phyloP scores from a whole-genome alignment of 2,329 filamentous ascomycete species.

The Bipolaris sorokiniana region DNA sequence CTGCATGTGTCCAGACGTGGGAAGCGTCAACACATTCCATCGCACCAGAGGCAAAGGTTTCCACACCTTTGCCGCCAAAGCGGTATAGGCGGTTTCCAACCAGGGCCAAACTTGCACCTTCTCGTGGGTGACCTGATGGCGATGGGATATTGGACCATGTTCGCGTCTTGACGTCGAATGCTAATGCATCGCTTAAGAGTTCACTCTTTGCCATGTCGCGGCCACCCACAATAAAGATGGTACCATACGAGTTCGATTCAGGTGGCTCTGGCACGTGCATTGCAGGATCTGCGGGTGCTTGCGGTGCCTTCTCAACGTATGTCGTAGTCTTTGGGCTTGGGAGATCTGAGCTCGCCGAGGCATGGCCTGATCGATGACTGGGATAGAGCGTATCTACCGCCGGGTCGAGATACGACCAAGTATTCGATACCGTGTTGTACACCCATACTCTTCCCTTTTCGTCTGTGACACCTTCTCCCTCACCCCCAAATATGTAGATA shows the following conservation, averaged over 20 bases:
- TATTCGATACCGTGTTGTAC: constrained; percentile 50
- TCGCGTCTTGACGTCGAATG: constrained; percentile 57
- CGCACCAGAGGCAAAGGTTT: constrained; percentile 27
- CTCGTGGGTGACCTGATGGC: constrained; percentile 47
- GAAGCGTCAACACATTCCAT: constrained; percentile 44
- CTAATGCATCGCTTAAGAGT: constrained; percentile 56
- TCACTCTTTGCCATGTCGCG: constrained; percentile 27
- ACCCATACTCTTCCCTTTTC: constrained; percentile 54
- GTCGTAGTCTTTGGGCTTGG: constrained; percentile 46
- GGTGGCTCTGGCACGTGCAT: constrained; percentile 51
- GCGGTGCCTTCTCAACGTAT: constrained; percentile 44
- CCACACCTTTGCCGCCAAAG: constrained; percentile 48
- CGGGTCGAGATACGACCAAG: constrained; percentile 52
- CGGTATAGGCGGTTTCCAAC: constrained; percentile 56
- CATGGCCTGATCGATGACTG: constrained; percentile 45
- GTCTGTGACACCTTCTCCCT: constrained; percentile 29
- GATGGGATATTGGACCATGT: constrained; percentile 60
- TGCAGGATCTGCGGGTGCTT: constrained; percentile 51
- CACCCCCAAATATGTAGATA: constrained; percentile 56
- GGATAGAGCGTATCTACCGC: constrained; percentile 32
- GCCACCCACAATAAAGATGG: constrained; percentile 61
- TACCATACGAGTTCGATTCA: constrained; percentile 53
- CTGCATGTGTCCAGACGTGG: constrained; percentile 44
- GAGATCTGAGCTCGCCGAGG: constrained; percentile 48
- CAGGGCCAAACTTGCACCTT: constrained; percentile 53